phyloP scores from a whole-genome alignment of 2,329 filamentous ascomycete genomes.

The Talaromyces sp. region DNA sequence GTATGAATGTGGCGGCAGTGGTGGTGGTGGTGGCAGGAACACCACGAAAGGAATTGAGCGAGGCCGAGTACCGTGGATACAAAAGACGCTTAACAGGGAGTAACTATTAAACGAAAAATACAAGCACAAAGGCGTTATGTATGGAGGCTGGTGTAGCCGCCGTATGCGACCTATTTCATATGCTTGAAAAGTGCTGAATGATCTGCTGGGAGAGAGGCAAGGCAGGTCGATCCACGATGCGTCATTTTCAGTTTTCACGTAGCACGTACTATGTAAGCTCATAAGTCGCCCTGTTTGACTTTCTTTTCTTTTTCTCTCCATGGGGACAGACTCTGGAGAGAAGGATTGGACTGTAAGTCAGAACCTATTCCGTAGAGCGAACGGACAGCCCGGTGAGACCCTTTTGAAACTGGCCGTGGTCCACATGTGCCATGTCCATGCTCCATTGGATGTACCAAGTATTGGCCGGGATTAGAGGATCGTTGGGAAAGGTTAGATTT shows the following conservation, averaged over 20 bases:
- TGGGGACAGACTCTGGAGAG: background rate
- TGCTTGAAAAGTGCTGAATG: background rate
- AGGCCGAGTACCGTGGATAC: slow-evolving; percentile 1
- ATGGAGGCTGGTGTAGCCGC: slow-evolving; percentile 6
- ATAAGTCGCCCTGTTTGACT: background rate
- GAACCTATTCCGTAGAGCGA: background rate
- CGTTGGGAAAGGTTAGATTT: slow-evolving; percentile 8
- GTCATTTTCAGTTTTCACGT: background rate
- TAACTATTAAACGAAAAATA: background rate
- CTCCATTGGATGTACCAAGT: background rate
- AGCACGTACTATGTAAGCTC: background rate
- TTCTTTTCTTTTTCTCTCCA: background rate
- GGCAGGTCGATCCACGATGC: background rate
- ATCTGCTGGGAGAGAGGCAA: background rate
- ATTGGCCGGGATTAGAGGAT: slow-evolving; percentile 5
- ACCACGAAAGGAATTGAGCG: background rate
- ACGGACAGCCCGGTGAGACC: slow-evolving; percentile 4
- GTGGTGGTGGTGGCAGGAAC: slow-evolving; percentile 1
- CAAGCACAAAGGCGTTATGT: background rate
- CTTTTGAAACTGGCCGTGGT: slow-evolving; percentile 2
- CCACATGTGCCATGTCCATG: background rate
- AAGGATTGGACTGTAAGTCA: background rate
- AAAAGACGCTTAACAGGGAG: background rate
- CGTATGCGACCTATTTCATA: background rate
- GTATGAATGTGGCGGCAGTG: background rate